A percentile compares a stretch with the other conserved stretches of the same genome.
These are phyloP conservation scores for Brasilioporus rufonigricans DNA, from an alignment of 768 basidiomycete species.

Conservation along the genomic window DNA sequence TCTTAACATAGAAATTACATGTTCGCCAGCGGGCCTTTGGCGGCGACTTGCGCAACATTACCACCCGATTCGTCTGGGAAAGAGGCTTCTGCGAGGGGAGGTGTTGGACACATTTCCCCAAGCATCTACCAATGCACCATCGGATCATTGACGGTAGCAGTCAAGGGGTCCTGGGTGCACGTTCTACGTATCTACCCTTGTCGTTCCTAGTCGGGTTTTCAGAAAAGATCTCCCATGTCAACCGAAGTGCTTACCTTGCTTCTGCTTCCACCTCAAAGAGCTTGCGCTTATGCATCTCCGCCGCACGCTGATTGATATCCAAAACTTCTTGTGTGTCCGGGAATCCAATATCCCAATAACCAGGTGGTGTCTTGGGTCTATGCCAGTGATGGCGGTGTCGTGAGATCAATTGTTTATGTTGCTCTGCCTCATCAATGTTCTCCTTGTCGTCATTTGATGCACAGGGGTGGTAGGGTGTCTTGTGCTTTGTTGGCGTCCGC, in stretches of 20 bases:
- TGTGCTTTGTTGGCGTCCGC: conserved; percentile 56
- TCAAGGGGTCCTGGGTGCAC: conserved; percentile 16
- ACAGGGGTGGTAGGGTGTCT: conserved; percentile 4
- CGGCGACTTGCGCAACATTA: conserved; percentile 51
- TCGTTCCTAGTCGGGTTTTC: conserved; percentile 14
- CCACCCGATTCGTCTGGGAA: conserved; percentile 54
- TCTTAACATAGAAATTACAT: neutral
- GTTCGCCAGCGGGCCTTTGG: conserved; percentile 45
- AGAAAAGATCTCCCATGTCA: neutral
- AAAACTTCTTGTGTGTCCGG: conserved; percentile 80
- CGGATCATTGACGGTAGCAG: conserved; percentile 1
- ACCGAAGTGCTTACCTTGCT: conserved; percentile 43
- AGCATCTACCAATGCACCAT: conserved; percentile 5
- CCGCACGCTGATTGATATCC: conserved; percentile 72
- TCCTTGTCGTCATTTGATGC: conserved; percentile 24
- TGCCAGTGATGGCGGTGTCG: conserved; percentile 73
- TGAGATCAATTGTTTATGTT: conserved; percentile 71
- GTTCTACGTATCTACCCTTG: conserved; percentile 29
- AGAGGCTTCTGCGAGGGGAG: conserved; percentile 46
- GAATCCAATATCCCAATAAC: conserved; percentile 90
- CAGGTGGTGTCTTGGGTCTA: conserved; percentile 73
- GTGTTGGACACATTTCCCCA: conserved; percentile 49
- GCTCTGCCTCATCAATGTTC: conserved; percentile 35
- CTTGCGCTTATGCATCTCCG: conserved; percentile 70
- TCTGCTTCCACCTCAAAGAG: conserved; percentile 56